A percentile compares a stretch with the other conserved stretches of the same genome.
These are phyloP conservation scores for Brettanomyces sp. DNA, from an alignment of 805 yeast species.

Conservation along the genomic window DNA sequence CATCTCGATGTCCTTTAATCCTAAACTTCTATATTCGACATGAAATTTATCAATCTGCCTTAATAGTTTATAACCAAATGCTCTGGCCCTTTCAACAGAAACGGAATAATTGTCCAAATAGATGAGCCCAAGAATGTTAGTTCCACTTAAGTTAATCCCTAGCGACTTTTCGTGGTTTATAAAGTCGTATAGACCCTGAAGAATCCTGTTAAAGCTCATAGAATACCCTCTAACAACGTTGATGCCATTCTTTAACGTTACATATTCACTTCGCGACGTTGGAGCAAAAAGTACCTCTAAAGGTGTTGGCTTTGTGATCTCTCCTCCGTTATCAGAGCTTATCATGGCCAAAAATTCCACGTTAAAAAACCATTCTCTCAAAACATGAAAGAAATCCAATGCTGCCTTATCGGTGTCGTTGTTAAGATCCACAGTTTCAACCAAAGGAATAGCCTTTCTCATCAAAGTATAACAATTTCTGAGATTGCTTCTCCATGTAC, in stretches of 20 bases:
- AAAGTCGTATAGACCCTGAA: background rate
- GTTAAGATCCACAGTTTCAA: background rate
- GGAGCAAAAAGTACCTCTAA: background rate
- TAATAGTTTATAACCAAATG: conserved; percentile 2
- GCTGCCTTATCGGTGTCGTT: background rate
- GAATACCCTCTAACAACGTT: conserved; percentile 3
- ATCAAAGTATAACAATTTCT: conserved; percentile 2
- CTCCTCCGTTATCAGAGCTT: conserved; percentile 5
- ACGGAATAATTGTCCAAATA: background rate
- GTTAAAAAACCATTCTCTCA: conserved; percentile 2
- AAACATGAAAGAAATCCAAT: conserved; percentile 1
- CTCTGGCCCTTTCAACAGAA: background rate
- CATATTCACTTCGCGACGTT: background rate
- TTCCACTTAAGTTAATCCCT: conserved; percentile 5
- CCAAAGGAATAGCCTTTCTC: background rate
- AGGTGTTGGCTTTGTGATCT: background rate
- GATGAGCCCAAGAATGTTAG: conserved; percentile 5
- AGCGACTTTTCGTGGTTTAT: conserved; percentile 4
- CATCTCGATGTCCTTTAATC: conserved; percentile 1
- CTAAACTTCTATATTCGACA: background rate
- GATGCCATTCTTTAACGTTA: conserved; percentile 5
- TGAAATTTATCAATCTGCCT: background rate
- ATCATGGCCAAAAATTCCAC: conserved; percentile 4
- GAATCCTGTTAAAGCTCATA: background rate
- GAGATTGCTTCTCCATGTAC: conserved; percentile 6